These are phyloP conservation scores for Nidularia pulvinata DNA, from an alignment of 768 basidiomycete species.

Conservation along the genomic window DNA sequence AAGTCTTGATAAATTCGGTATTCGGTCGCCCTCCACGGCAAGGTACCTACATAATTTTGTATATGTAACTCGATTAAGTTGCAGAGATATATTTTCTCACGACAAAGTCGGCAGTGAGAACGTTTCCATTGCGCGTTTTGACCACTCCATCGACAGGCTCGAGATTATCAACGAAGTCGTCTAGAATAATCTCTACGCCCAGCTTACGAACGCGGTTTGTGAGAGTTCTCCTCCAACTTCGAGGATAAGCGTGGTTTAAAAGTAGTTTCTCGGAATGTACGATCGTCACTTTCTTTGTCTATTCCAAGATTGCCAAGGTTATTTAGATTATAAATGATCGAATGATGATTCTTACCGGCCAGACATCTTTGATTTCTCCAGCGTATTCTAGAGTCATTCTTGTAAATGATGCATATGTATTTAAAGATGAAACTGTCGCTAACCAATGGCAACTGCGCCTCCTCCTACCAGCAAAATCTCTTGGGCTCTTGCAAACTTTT, in stretches of 20 bases:
- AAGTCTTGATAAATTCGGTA: constrained; percentile 49
- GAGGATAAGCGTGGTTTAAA: constrained; percentile 55
- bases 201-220: constrained; percentile 36
- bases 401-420: neutral
- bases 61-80: neutral
- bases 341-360: constrained; percentile 26
- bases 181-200: constrained; percentile 49
- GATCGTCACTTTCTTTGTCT: constrained; percentile 55
- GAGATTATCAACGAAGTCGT: constrained; percentile 49
- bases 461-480: constrained; percentile 22
- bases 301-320: too few relatives aligned
- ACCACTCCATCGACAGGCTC: constrained; percentile 35
- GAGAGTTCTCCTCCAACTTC: constrained; percentile 47
- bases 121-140: constrained; percentile 49
- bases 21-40: constrained; percentile 44
- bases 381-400: constrained; percentile 26
- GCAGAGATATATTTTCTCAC: constrained; percentile 29
- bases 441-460: constrained; percentile 22
- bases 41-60: constrained; percentile 20
- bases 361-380: constrained; percentile 40
- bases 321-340: neutral
- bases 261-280: constrained; percentile 56
- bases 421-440: neutral
- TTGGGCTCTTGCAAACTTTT: constrained; percentile 15
- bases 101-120: constrained; percentile 54